Conservation (phyloP, 176 grass and related monocot species). For the Eremochloa ophiuroides region DNA sequence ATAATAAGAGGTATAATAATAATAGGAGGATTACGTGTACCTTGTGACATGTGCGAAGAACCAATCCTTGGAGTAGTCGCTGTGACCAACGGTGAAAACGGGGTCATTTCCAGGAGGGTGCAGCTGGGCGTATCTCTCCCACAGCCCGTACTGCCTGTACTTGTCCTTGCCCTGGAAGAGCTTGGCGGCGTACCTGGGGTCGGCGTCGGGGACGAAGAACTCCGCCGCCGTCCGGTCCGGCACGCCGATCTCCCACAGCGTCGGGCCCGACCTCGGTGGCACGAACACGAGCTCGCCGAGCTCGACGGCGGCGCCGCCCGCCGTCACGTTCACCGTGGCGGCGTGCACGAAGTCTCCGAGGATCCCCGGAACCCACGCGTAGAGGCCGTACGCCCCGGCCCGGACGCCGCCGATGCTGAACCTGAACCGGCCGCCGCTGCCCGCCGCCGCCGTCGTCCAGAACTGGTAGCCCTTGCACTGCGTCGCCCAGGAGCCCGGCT, state of each 20-base stretch:
- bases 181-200: constrained; percentile 36
- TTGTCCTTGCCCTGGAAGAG: constrained; percentile 27
- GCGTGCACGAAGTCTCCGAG: constrained; percentile 55
- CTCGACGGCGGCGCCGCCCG: constrained; percentile 8
- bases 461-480: constrained; percentile 45
- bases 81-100: constrained; percentile 47
- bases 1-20: too few relatives aligned
- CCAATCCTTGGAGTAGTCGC: constrained; percentile 65
- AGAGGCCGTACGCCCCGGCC: constrained; percentile 54
- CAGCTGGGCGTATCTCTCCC: constrained; percentile 74
- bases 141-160: constrained; percentile 79
- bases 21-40: too few relatives aligned
- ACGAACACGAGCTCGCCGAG: constrained; percentile 45
- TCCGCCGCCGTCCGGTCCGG: constrained; percentile 67
- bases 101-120: constrained; percentile 37
- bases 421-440: constrained; percentile 39
- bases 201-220: constrained; percentile 63
- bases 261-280: constrained; percentile 61
- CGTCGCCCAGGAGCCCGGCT: constrained; percentile 51
- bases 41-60: constrained; percentile 82
- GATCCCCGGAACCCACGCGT: constrained; percentile 67
- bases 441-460: background rate
- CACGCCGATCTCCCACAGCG: constrained; percentile 73
- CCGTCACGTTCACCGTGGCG: constrained; percentile 23
- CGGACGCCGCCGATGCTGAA: constrained; percentile 49